Conservation (phyloP, 202 grass and related monocot species). For the Panicum virgatum region DNA sequence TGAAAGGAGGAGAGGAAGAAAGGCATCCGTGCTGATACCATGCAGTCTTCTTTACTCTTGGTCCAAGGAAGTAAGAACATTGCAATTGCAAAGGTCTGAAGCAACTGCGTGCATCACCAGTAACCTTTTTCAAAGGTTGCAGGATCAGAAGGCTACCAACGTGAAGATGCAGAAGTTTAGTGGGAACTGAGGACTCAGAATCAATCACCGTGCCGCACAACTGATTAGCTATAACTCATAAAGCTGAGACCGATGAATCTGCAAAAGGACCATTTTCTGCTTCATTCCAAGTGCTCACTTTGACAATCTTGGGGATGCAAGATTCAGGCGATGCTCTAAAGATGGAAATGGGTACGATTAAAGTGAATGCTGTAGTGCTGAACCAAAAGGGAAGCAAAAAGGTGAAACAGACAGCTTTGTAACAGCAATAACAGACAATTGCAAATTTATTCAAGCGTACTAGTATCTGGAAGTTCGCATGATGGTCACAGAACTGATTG, state of each 20-base stretch:
- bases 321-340: not conserved
- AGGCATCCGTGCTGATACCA: conserved; percentile 66
- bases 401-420: not conserved
- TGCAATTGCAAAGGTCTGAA: conserved; percentile 41
- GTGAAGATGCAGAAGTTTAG: conserved; percentile 8
- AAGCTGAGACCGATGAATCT: not conserved
- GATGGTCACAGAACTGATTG: not conserved
- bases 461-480: not conserved
- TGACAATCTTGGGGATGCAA: not conserved
- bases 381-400: not conserved
- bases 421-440: not conserved
- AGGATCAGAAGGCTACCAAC: conserved; percentile 15
- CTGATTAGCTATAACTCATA: not conserved
- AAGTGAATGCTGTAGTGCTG: not conserved
- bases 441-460: not conserved
- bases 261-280: not conserved
- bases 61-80: conserved; percentile 71
- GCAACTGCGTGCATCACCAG: conserved; percentile 26
- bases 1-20: conserved; percentile 46
- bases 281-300: not conserved
- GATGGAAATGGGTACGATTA: not conserved
- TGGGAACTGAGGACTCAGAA: not conserved
- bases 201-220: not conserved
- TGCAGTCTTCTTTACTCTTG: conserved; percentile 73
- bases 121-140: conserved; percentile 32